These are phyloP conservation scores for Coix lacrymajobi DNA, from an alignment of 176 grass and related monocot species.

Conservation along the genomic window DNA sequence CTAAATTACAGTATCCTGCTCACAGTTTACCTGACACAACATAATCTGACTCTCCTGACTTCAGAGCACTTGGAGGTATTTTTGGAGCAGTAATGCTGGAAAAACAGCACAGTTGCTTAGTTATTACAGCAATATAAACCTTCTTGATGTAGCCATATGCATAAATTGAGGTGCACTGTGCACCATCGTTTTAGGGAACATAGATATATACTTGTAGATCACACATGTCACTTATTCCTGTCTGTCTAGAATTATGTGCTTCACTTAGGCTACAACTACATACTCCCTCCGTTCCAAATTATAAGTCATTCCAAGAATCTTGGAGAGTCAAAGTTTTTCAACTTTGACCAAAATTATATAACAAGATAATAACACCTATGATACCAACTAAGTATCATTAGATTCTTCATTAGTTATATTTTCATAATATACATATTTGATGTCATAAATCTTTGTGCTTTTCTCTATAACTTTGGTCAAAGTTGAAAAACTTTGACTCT, in stretches of 20 bases:
- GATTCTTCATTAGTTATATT: too few relatives aligned
- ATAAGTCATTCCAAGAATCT: too few relatives aligned
- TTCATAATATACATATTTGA: too few relatives aligned
- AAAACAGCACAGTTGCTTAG: neutral
- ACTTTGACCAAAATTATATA: too few relatives aligned
- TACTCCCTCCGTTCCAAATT: too few relatives aligned
- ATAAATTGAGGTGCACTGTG: neutral
- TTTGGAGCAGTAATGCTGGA: conserved; percentile 83
- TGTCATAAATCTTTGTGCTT: too few relatives aligned
- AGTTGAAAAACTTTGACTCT: too few relatives aligned
- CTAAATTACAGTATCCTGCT: neutral
- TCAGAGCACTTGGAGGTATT: conserved; percentile 75
- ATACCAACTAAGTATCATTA: too few relatives aligned
- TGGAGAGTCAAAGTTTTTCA: too few relatives aligned
- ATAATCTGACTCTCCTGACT: conserved; percentile 79
- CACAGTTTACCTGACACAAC: conserved; percentile 58
- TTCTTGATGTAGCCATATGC: neutral
- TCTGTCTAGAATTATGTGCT: neutral
- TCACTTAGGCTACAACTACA: neutral
- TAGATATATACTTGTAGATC: neutral
- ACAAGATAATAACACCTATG: too few relatives aligned
- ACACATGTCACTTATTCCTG: neutral
- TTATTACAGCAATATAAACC: conserved; percentile 10
- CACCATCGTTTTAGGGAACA: neutral
- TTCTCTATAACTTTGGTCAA: too few relatives aligned